Evolutionary conservation across 148 eudicot species (phyloP), one percentile per base, ranked within the genome.

Genomic region (Silene uniflora): DNA sequence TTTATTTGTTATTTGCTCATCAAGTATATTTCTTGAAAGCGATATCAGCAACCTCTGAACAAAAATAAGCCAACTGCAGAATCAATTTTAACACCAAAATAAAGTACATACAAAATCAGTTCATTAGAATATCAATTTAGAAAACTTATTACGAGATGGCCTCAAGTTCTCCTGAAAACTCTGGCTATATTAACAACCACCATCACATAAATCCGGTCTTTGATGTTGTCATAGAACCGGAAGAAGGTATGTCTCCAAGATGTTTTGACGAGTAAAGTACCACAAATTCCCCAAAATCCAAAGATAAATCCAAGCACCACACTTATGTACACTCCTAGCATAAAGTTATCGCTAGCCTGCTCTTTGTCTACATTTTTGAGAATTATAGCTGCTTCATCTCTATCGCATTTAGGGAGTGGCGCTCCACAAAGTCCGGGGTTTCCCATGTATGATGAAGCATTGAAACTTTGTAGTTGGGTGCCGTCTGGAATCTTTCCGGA

Each of bases 201-300:
- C 12, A 17, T 29, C 11, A 72, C 65, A 59, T 27, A 69, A 9
- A 69, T 42, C 49, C 13, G 25, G 17, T 70, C 65, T 71, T 46
- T 61, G 4, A 47, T 24, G 29, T 27, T 7, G 13, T 70, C 74
- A 18, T 69, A 29, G 62, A 24, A 69, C 27, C 58, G 68, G 21
- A 77, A 77, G 69, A 52, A 69, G 19, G 68, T 47, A 61, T 42
- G 46, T 42, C 74, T 76, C 79, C 79, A 76, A 4, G 79, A 69
- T 24, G 32, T 62, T 25, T 76, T 76, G 61, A 76, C 10, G 16
- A 71, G 62, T n/a, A 60, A 44, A 27, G 61, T 76, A 6, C 75
- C 81, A 78, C 63, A 78, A n/a, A 78, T 42, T 56, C 65, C 77
- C 73, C 73, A 73, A 60, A 79, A 79, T 22, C 81, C 81, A 0